phyloP scores from a whole-genome alignment of 2,329 filamentous ascomycete species.

The Arthroderma sp. region DNA sequence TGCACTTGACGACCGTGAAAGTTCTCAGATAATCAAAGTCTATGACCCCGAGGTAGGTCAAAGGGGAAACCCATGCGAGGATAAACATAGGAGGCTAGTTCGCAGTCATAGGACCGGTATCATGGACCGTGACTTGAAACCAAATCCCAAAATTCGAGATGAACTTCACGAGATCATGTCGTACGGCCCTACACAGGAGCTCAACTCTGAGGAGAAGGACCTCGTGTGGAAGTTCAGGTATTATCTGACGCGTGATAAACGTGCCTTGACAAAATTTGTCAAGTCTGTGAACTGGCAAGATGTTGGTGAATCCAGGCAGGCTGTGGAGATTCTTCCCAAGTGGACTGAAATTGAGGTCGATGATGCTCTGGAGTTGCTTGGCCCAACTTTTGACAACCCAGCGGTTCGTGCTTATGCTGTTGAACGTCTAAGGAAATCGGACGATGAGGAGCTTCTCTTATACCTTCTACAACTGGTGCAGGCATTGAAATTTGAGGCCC shows the following conservation, averaged over 20 bases:
- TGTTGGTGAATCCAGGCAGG: constrained; percentile 70
- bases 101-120: constrained; percentile 88
- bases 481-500: constrained; percentile 84
- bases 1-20: constrained; percentile 37
- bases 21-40: constrained; percentile 57
- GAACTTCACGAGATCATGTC: constrained; percentile 83
- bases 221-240: constrained; percentile 96
- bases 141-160: constrained; percentile 89
- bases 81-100: constrained; percentile 83
- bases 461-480: constrained; percentile 93
- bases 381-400: constrained; percentile 78
- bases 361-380: constrained; percentile 84
- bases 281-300: constrained; percentile 96
- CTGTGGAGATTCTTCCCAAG: constrained; percentile 74
- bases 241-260: constrained; percentile 82
- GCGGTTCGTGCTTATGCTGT: constrained; percentile 88
- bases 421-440: constrained; percentile 76
- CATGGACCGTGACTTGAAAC: constrained; percentile 86
- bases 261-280: constrained; percentile 88
- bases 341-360: constrained; percentile 98
- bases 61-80: constrained; percentile 83
- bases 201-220: constrained; percentile 86
- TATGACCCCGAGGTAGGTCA: constrained; percentile 90
- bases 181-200: constrained; percentile 79
- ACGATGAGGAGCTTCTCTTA: constrained; percentile 78